These are phyloP conservation scores for Neckera pumila DNA, from an alignment of 225 moss, liverwort and hornwort species.

Conservation along the genomic window DNA sequence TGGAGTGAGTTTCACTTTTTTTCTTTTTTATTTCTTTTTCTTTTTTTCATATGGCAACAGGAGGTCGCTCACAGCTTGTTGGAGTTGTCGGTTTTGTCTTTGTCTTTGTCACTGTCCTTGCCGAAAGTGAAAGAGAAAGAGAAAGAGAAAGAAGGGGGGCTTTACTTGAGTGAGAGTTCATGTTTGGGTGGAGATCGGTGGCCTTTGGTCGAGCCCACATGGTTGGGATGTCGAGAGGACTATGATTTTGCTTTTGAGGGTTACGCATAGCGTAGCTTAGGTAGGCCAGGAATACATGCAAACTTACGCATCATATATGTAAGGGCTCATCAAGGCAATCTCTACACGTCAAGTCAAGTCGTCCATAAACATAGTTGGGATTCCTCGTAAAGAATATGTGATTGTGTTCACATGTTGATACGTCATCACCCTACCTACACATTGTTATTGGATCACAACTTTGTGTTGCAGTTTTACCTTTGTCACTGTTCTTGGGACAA, in stretches of 20 bases:
- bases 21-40: background rate
- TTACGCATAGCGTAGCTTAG: background rate
- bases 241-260: background rate
- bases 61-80: background rate
- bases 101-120: background rate
- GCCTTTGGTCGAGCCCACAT: background rate
- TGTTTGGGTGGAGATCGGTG: background rate
- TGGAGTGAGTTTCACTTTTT: background rate
- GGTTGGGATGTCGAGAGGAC: background rate
- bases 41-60: background rate
- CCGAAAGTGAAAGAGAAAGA: too few species aligned
- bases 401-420: background rate
- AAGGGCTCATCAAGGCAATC: background rate
- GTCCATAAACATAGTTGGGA: background rate
- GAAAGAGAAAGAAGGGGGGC: too few species aligned
- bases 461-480: background rate
- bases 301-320: background rate
- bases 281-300: background rate
- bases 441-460: rapidly evolving
- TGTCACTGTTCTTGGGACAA: background rate
- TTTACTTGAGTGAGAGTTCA: background rate
- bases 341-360: background rate
- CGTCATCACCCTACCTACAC: rapidly evolving
- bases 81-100: background rate
- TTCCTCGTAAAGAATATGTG: background rate